Evolutionary conservation across 2,329 filamentous ascomycete genomes (phyloP).

Genomic region (Diplodia corticola): DNA sequence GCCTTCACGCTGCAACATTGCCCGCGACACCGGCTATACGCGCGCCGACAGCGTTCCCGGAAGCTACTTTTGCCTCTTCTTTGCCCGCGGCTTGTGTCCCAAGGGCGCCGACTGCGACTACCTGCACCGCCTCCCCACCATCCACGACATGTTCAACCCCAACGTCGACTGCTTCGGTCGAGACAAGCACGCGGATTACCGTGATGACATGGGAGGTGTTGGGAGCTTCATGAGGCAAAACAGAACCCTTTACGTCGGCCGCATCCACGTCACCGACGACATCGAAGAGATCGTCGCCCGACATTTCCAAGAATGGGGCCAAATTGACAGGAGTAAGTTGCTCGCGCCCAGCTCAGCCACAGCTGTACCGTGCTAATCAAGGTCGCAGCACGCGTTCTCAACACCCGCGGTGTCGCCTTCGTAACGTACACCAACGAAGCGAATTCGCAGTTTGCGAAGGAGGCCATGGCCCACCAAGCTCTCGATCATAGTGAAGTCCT

Average conservation of each 20-base stretch:
- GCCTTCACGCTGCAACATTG: conserved; percentile 82
- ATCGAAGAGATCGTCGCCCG: conserved; percentile 94
- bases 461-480: conserved; percentile 93
- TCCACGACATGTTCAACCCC: conserved; percentile 87
- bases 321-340: conserved; percentile 69
- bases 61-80: conserved; percentile 90
- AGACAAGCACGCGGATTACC: conserved; percentile 89
- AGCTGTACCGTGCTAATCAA: not conserved
- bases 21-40: conserved; percentile 59
- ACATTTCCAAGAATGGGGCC: conserved; percentile 96
- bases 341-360: not conserved
- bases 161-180: conserved; percentile 95
- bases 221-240: conserved; percentile 94
- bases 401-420: conserved; percentile 86
- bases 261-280: conserved; percentile 94
- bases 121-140: conserved; percentile 80
- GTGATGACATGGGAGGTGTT: conserved; percentile 97
- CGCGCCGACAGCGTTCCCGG: conserved; percentile 55
- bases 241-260: conserved; percentile 86
- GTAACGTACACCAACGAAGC: conserved; percentile 87
- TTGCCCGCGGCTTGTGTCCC: conserved; percentile 77
- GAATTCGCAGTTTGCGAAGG: conserved; percentile 54
- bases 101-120: conserved; percentile 94
- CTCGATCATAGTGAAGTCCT: conserved; percentile 90
- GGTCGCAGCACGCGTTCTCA: conserved; percentile 69